phyloP scores from a whole-genome alignment of 345 rosid genomes.

The Moringa oleifera region DNA sequence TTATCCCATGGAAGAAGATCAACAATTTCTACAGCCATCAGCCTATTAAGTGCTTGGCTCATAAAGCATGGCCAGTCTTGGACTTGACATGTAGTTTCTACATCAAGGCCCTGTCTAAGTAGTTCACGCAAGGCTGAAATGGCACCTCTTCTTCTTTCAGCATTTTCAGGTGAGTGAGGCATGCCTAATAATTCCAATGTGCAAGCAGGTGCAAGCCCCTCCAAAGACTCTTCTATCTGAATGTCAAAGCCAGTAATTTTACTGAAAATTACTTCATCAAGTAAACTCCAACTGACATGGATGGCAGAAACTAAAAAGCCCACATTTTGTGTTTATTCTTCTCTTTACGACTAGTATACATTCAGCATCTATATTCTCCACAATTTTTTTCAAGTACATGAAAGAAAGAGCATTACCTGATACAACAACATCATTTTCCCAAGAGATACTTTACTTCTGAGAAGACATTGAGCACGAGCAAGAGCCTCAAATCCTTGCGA shows the following conservation, averaged over 20 bases:
- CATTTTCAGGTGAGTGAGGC: slow-evolving; percentile 76
- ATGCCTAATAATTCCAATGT: slow-evolving; percentile 84
- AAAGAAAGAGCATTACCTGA: slow-evolving; percentile 45
- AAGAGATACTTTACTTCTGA: slow-evolving; percentile 78
- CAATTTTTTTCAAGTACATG: slow-evolving; percentile 4
- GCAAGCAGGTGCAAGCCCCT: slow-evolving; percentile 99
- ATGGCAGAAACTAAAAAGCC: background rate
- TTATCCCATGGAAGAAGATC: slow-evolving; percentile 90
- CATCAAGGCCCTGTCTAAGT: slow-evolving; percentile 88
- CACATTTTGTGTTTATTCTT: no score
- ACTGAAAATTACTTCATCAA: background rate
- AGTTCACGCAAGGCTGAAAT: slow-evolving; percentile 85
- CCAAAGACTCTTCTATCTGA: slow-evolving; percentile 92
- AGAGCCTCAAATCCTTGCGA: slow-evolving; percentile 97
- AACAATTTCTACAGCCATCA: slow-evolving; percentile 81
- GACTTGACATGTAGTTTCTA: slow-evolving; percentile 77
- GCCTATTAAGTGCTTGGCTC: slow-evolving; percentile 66
- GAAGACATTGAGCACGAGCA: slow-evolving; percentile 86
- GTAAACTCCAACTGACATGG: background rate
- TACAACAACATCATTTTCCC: slow-evolving; percentile 65
- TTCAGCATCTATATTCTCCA: slow-evolving; percentile 2
- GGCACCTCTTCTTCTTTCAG: slow-evolving; percentile 81
- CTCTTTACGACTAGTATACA: background rate
- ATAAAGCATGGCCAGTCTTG: slow-evolving; percentile 87
- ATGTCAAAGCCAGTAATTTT: slow-evolving; percentile 7